Evolutionary conservation across 164 flowering plant species (phyloP).

Genomic region (Vitis rotundifolia): DNA sequence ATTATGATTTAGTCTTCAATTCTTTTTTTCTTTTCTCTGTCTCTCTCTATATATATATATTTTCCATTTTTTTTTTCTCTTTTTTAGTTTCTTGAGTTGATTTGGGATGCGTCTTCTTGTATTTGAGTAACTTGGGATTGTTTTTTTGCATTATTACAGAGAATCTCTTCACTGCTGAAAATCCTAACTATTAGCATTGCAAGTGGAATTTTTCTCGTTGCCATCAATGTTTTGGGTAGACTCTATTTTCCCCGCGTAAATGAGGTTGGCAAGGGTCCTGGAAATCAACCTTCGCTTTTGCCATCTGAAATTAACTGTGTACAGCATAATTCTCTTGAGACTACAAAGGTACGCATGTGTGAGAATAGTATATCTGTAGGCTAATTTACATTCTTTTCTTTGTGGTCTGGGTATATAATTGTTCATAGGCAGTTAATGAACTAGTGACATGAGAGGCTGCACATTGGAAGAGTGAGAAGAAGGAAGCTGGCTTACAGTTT

Average conservation of each 20-base stretch:
- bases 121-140: neutral
- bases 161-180: conserved; percentile 44
- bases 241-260: conserved; percentile 35
- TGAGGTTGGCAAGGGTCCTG: conserved; percentile 23
- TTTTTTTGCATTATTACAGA: conserved; percentile 42
- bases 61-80: too few relatives aligned
- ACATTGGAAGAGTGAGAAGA: too few relatives aligned
- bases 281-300: conserved; percentile 16
- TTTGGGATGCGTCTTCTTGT: neutral
- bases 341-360: conserved; percentile 44
- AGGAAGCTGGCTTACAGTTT: too few relatives aligned
- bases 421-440: too few relatives aligned
- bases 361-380: neutral
- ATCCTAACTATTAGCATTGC: conserved; percentile 44
- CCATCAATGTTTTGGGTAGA: conserved; percentile 44
- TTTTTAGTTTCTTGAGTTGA: neutral
- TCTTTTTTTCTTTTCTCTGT: neutral
- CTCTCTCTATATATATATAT: too few relatives aligned
- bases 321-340: conserved; percentile 34
- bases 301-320: conserved; percentile 32
- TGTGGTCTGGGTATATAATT: neutral
- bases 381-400: neutral
- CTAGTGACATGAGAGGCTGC: too few relatives aligned
- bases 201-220: conserved; percentile 53
- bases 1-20: too few relatives aligned